Evolutionary conservation across 192 early-diverging fungal species (phyloP), one percentile per base, ranked within the genome.

Genomic region (Coemansia sp.): DNA sequence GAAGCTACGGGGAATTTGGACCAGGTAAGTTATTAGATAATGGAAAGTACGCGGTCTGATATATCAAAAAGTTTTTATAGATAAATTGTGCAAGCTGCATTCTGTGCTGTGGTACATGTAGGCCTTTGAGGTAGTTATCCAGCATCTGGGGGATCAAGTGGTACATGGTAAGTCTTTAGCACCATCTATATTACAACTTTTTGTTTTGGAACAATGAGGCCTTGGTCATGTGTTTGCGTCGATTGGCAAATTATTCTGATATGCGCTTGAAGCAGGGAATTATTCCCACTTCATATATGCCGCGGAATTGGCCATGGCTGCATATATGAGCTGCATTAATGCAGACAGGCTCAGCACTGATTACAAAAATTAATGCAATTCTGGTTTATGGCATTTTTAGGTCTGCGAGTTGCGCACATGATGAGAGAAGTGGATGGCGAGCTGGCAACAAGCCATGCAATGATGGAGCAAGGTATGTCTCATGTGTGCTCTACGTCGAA

Each of bases 131-230:
- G 39, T 37, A 21, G 58, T 56, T 10, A 37, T 60, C 25, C 60
- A 49, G 43, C 38, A 29, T 17, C 23, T 74, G 25, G 57, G 63
- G 7, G 57, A 67, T 6, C 62, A 73, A 48, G 25, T 69, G 24
- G 45, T 72, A 32, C 66, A 63, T 66, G 67, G 76, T 70, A 79
- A 64, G 67, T 64, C 15, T 49, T 19, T 49, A 2, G 5, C 19
- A 7, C 47, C 7, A 5, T n/a, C 47, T 7, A 19, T 49, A 15
- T 43, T 43, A n/a, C 41, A 43, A 43, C 12, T 49, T 4, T 49
- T 19, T 49, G 47, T 19, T n/a, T 5, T 17, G 47, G 2, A 17
- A 19, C 45, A 17, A 17, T 57, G 55, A 53, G 14, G 25, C 25
- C 15, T 19, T 35, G 15, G 29, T 32, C 55, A 57, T 57, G 17